phyloP scores from a whole-genome alignment of 345 rosid genomes.

The Rubroshorea leprosula region DNA sequence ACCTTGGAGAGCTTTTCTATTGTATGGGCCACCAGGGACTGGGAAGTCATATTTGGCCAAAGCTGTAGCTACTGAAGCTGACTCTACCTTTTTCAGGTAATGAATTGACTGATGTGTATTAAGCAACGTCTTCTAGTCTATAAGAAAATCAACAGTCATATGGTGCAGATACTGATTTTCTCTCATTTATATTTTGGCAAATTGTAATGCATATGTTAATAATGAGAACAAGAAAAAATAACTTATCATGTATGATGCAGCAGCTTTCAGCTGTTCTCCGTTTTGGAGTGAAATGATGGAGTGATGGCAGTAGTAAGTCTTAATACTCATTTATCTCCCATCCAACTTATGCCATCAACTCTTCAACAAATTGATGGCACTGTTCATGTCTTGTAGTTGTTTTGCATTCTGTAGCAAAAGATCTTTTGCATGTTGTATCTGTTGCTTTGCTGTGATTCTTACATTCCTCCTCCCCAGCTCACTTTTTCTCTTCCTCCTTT shows the following conservation, averaged over 20 bases:
- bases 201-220: background rate
- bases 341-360: too few relatives aligned
- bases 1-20: constrained; percentile 80
- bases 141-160: background rate
- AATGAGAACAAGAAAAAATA: background rate
- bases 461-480: too few relatives aligned
- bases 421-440: too few relatives aligned
- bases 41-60: constrained; percentile 82
- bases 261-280: too few relatives aligned
- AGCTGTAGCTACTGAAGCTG: constrained; percentile 87
- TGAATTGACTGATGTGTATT: background rate
- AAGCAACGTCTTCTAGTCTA: background rate
- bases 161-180: too few relatives aligned
- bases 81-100: constrained; percentile 73
- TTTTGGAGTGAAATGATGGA: too few relatives aligned
- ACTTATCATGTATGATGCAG: background rate
- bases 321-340: background rate
- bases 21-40: constrained; percentile 84
- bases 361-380: background rate
- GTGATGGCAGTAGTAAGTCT: background rate
- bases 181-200: too few relatives aligned
- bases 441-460: too few relatives aligned
- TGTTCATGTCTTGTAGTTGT: background rate
- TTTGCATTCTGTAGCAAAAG: too few relatives aligned
- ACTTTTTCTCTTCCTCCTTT: too few relatives aligned